A percentile compares a stretch with the other conserved stretches of the same genome.
Evolutionary conservation across 768 basidiomycete genomes (phyloP).

Genomic region (Termitomyces sp.): DNA sequence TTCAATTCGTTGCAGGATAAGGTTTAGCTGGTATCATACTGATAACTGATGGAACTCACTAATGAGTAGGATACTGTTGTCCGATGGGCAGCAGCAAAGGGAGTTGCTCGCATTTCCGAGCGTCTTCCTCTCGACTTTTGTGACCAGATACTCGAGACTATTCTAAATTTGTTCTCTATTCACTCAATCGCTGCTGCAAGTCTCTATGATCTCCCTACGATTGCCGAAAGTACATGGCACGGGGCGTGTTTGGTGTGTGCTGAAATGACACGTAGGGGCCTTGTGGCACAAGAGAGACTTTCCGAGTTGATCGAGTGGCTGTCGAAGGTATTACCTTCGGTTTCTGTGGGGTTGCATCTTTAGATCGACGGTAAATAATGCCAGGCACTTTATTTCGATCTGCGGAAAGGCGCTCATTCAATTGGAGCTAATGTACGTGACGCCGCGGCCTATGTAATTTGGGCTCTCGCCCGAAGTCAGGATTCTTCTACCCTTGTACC

Average conservation of each 20-base stretch:
- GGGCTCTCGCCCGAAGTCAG: constrained; percentile 87
- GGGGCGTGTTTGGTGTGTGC: constrained; percentile 90
- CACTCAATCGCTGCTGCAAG: constrained; percentile 61
- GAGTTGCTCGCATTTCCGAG: constrained; percentile 77
- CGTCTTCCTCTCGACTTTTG: constrained; percentile 72
- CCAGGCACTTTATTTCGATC: constrained; percentile 88
- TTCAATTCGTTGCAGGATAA: constrained; percentile 76
- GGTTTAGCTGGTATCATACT: constrained; percentile 33
- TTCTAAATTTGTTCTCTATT: constrained; percentile 70
- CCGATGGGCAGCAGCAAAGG: constrained; percentile 93
- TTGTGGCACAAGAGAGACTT: constrained; percentile 55
- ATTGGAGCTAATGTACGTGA: constrained; percentile 94
- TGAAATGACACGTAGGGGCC: constrained; percentile 82
- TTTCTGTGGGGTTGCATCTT: neutral
- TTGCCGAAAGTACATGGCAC: constrained; percentile 91
- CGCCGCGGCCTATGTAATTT: constrained; percentile 89
- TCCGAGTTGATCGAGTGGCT: constrained; percentile 71
- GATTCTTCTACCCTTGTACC: constrained; percentile 51
- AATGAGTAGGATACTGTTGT: constrained; percentile 80
- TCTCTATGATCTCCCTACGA: constrained; percentile 65
- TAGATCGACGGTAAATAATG: neutral
- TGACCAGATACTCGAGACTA: constrained; percentile 75
- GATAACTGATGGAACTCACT: neutral
- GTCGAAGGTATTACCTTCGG: constrained; percentile 52
- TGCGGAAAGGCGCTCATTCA: constrained; percentile 87